Conservation (phyloP, 179 eudicot species). For the Spinacia oleracea region DNA sequence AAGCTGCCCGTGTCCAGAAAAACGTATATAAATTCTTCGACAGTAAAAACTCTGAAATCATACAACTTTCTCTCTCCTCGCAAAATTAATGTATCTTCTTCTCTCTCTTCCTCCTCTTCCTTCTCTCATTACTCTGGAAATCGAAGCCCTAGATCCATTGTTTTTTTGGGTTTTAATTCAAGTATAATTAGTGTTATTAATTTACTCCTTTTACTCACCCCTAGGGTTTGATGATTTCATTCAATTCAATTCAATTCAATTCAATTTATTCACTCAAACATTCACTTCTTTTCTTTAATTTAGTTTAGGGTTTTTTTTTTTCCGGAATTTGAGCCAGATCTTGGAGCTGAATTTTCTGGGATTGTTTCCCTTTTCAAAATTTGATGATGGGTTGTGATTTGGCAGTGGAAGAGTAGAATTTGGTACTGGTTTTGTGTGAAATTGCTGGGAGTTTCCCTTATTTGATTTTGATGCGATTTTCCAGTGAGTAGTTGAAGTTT, state of each 20-base stretch:
- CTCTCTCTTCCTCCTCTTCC: not conserved
- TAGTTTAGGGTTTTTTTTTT: not conserved
- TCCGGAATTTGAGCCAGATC: constrained; percentile 12
- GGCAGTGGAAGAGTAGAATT: too few species aligned
- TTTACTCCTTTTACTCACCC: not conserved
- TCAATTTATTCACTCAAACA: not conserved
- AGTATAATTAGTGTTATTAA: too few species aligned
- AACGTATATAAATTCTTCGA: constrained; percentile 10
- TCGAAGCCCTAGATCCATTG: not conserved
- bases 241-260: not conserved
- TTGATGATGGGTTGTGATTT: not conserved
- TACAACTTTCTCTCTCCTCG: not conserved
- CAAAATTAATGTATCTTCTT: not conserved
- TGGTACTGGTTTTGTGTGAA: too few species aligned
- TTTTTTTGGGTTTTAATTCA: not conserved
- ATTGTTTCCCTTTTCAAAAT: not conserved
- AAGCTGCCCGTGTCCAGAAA: not conserved
- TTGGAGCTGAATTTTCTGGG: not conserved
- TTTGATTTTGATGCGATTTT: too few species aligned
- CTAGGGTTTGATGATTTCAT: constrained; percentile 30
- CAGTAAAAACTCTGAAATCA: not conserved
- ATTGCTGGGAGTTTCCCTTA: too few species aligned
- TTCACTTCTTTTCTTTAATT: not conserved
- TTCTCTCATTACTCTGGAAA: not conserved
- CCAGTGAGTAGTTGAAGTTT: too few species aligned